Conservation (phyloP, 2,329 filamentous ascomycete species). For the Ophiostoma novo-ulmi region DNA sequence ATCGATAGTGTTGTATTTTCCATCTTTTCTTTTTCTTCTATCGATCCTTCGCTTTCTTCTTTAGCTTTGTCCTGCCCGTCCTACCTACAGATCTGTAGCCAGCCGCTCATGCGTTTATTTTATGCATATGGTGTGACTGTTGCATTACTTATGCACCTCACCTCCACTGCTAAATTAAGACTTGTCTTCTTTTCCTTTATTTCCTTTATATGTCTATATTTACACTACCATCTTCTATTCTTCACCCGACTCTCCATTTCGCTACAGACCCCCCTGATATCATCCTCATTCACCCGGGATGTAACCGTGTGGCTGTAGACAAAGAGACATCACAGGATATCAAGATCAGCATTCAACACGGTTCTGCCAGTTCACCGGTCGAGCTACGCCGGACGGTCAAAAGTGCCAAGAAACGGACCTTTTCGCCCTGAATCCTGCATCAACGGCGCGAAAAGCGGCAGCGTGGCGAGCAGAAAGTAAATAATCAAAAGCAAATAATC, state of each 20-base stretch:
- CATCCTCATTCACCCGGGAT: neutral
- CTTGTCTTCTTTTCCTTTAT: neutral
- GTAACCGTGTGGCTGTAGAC: neutral
- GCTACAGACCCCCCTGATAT: neutral
- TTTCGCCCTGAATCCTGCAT: neutral
- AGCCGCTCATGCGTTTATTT: conserved; percentile 16
- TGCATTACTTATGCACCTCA: neutral
- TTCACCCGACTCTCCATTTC: neutral
- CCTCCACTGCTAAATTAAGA: neutral
- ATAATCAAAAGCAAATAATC: neutral
- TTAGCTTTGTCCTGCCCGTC: neutral
- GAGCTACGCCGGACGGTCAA: neutral
- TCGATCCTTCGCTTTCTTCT: neutral
- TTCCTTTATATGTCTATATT: neutral
- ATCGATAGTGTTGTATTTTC: neutral
- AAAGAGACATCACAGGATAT: neutral
- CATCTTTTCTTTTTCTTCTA: neutral
- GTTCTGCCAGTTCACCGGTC: neutral
- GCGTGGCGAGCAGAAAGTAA: neutral
- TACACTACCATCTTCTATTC: neutral
- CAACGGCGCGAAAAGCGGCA: neutral
- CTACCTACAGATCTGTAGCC: neutral
- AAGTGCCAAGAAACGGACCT: neutral
- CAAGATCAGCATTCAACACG: neutral
- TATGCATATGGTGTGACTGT: conserved; percentile 20